Base-by-base conservation (phyloP, 192 early-diverging fungal genomes). In the Dispira parvispora region DNA sequence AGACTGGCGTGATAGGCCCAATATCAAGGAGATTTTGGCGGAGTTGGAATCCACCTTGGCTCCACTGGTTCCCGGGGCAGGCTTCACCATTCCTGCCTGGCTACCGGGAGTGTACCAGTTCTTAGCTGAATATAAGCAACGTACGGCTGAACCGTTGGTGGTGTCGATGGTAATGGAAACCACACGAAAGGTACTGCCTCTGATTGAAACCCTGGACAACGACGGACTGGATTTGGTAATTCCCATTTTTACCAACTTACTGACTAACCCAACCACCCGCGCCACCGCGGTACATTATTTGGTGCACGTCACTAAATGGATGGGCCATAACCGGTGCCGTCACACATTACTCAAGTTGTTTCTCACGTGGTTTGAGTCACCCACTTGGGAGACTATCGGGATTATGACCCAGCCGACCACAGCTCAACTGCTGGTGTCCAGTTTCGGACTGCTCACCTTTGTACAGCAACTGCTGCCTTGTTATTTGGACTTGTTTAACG, bases 401-500 rank as follows among this genome's bases (percentile, higher is more conserved):
- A 28, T 57, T 28, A 57, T 57, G 55, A 38, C 55, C 9, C 28
- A 28, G 8, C 25, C 55, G 4, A 57, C 13, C 11, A 57, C 55
- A 13, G 55, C 43, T 6, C 16, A 11, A 11, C 13, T 28, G 4
- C 28, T 57, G 23, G 55, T 57, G 6, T 10, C 4, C 16, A 57
- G 16, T 11, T 57, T 57, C 27, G 55, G 55, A 6, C 8, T 38
- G 25, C 25, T 28, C 9, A 57, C 55, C 16, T 57, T 57, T 23
- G 27, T 57, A 12, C 55, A 57, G 55, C 55, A 57, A n/a, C 25
- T 57, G 25, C 26, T 57, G 27, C 9, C 9, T 8, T 57, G 55
- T n/a, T 57, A 57, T 28, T 23, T 57, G 11, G 55, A 57, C 23
- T n/a, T 57, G 23, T 57, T 57, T 23, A 26, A 57, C 28, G 43